Evolutionary conservation across 805 yeast genomes (phyloP).

Genomic region (Maudiozyma pseudohumilis): DNA sequence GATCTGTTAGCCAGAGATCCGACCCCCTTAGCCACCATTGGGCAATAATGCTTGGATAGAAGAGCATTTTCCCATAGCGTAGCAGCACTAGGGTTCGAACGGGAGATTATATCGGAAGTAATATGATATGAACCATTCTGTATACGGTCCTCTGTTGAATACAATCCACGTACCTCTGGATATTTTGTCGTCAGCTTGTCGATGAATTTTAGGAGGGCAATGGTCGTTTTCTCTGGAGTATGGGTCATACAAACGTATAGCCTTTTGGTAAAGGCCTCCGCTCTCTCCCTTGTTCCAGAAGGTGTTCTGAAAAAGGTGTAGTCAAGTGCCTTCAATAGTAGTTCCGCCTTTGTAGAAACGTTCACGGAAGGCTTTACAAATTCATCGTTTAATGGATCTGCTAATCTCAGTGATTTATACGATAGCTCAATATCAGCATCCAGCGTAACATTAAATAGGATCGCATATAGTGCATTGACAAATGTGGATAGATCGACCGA

Average conservation of each 20-base stretch:
- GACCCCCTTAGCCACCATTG: constrained; percentile 63
- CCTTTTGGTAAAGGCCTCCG: constrained; percentile 75
- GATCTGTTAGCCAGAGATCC: constrained; percentile 33
- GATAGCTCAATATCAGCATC: constrained; percentile 84
- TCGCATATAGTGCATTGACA: constrained; percentile 60
- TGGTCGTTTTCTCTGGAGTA: constrained; percentile 78
- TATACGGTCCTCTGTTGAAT: constrained; percentile 81
- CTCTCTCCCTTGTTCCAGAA: constrained; percentile 56
- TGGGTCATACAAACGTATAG: constrained; percentile 57
- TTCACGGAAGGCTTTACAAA: constrained; percentile 62
- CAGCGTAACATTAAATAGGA: constrained; percentile 56
- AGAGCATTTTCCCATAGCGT: constrained; percentile 82
- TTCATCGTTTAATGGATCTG: constrained; percentile 56
- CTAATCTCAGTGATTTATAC: constrained; percentile 66
- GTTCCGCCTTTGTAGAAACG: constrained; percentile 80
- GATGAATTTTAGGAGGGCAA: constrained; percentile 68
- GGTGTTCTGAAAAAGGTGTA: constrained; percentile 68
- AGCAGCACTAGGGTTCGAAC: constrained; percentile 80
- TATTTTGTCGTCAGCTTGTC: constrained; percentile 66
- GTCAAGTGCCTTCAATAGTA: constrained; percentile 68
- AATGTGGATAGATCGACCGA: constrained; percentile 76
- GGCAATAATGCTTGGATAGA: constrained; percentile 74
- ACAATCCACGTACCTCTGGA: constrained; percentile 63
- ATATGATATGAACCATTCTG: constrained; percentile 68
- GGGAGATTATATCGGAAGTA: constrained; percentile 56